A percentile compares a stretch with the other conserved stretches of the same genome.
These are phyloP conservation scores for Dictyostelium intermedium DNA, from an alignment of 78 protist genomes.

Conservation along the genomic window DNA sequence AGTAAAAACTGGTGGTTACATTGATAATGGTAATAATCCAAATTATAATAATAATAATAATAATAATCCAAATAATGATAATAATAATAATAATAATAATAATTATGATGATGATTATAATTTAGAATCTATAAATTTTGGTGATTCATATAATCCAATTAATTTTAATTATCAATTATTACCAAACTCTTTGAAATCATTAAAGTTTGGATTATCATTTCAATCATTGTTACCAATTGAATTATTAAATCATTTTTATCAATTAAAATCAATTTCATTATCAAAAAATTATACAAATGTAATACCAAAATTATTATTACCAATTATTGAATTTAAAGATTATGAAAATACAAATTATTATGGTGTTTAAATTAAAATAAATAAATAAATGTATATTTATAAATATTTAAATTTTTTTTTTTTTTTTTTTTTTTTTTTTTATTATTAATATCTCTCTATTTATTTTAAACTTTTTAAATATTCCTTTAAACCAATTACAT, in stretches of 20 bases:
- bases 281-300: not conserved
- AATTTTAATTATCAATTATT: not conserved
- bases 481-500: not conserved
- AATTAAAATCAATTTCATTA: not conserved
- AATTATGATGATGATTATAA: not conserved
- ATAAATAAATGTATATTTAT: not conserved
- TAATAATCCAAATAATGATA: too few relatives aligned
- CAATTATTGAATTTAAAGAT: not conserved
- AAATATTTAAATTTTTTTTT: too few relatives aligned
- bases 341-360: not conserved
- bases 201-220: not conserved
- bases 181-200: not conserved
- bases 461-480: not conserved
- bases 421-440: not conserved
- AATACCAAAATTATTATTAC: not conserved
- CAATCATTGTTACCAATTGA: not conserved
- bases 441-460: not conserved
- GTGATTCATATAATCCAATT: not conserved
- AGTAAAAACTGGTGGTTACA: too few relatives aligned
- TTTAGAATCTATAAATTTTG: not conserved
- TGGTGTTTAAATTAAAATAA: not conserved
- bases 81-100: too few relatives aligned
- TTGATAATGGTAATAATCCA: not conserved
- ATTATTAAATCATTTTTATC: not conserved
- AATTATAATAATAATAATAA: not conserved